These are phyloP conservation scores for Phyllosticta citriasiana DNA, from an alignment of 2,329 filamentous ascomycete genomes.

Conservation along the genomic window DNA sequence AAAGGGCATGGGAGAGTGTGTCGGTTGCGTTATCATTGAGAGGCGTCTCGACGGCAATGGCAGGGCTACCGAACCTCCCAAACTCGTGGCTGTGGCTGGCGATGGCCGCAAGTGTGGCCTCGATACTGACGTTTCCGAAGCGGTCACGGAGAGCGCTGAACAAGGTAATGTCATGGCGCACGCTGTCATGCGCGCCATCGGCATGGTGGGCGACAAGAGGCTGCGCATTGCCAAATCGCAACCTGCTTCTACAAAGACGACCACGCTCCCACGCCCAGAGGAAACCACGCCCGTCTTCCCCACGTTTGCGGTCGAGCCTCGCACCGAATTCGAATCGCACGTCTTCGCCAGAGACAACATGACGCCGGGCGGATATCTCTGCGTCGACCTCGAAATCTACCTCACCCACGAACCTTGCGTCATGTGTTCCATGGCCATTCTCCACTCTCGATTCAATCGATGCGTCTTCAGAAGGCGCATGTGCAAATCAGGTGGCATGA, in stretches of 20 bases:
- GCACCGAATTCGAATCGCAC: constrained; percentile 55
- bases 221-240: constrained; percentile 20
- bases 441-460: constrained; percentile 84
- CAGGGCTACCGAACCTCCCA: constrained; percentile 30
- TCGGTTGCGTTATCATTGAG: constrained; percentile 69
- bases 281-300: constrained; percentile 30
- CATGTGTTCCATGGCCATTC: constrained; percentile 92
- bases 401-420: constrained; percentile 92
- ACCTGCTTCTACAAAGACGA: not conserved
- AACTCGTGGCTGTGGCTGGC: constrained; percentile 62
- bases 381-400: constrained; percentile 87
- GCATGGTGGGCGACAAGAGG: constrained; percentile 61
- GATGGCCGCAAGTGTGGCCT: constrained; percentile 59
- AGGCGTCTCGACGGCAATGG: constrained; percentile 20
- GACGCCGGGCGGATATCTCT: constrained; percentile 72
- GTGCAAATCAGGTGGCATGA: constrained; percentile 71
- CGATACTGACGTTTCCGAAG: not conserved
- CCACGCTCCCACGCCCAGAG: constrained; percentile 20
- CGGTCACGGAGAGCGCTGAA: constrained; percentile 14
- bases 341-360: constrained; percentile 50
- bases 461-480: constrained; percentile 74
- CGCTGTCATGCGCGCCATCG: constrained; percentile 67
- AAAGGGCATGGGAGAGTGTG: constrained; percentile 52
- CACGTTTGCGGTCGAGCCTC: constrained; percentile 57
- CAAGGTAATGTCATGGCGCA: constrained; percentile 70